phyloP scores from a whole-genome alignment of 352 stramenopile genomes.

The Pythium plurisporium region DNA sequence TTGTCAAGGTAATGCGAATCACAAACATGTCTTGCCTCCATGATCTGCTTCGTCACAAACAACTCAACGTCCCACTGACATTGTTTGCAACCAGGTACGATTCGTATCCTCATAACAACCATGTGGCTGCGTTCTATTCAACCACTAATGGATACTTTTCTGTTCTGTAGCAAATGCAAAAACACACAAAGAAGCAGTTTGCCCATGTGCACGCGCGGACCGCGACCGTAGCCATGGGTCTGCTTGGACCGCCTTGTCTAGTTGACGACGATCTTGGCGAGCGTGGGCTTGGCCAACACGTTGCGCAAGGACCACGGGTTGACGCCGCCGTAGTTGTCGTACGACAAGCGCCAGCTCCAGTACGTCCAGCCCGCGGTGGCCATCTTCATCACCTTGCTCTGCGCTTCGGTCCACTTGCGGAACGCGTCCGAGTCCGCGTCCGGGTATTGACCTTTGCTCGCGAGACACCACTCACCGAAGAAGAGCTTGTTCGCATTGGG shows the following conservation, averaged over 20 bases:
- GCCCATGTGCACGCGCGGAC: too few relatives aligned
- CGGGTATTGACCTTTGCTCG: constrained; percentile 53
- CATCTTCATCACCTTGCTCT: constrained; percentile 29
- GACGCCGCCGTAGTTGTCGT: constrained; percentile 45
- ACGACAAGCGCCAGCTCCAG: constrained; percentile 71
- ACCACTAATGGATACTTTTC: too few relatives aligned
- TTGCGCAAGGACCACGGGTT: constrained; percentile 66
- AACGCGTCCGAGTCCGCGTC: constrained; percentile 47
- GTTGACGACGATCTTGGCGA: constrained; percentile 12
- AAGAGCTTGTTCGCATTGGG: constrained; percentile 33
- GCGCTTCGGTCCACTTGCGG: constrained; percentile 14
- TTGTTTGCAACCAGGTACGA: too few relatives aligned
- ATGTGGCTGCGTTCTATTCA: too few relatives aligned
- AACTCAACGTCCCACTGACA: too few relatives aligned
- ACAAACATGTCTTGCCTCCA: too few relatives aligned
- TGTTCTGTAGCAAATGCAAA: too few relatives aligned
- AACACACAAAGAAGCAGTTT: too few relatives aligned
- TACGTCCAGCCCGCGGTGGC: constrained; percentile 60
- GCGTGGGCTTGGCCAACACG: constrained; percentile 28
- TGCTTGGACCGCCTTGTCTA: neutral
- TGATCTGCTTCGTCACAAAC: too few relatives aligned
- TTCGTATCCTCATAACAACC: too few relatives aligned
- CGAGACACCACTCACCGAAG: constrained; percentile 60
- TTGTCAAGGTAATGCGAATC: too few relatives aligned
- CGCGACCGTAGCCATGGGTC: neutral